Percentiles rank a stretch among this genome's conserved stretches.
Evolutionary conservation across 768 basidiomycete genomes (phyloP).

Genomic region (Leccinum incarnatum): DNA sequence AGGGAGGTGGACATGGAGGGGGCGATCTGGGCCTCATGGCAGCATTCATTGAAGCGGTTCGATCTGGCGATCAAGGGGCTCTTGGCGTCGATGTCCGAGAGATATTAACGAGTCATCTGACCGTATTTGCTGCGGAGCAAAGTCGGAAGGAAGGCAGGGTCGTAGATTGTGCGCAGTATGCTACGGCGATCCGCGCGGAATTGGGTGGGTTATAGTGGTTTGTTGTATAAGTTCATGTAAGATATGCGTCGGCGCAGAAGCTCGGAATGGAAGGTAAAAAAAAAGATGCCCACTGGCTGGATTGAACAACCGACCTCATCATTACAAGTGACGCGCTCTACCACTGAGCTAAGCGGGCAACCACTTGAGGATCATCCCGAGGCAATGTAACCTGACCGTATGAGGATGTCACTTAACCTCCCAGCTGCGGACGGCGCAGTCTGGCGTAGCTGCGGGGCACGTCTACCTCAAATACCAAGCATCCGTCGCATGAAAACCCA

Average conservation of each 20-base stretch:
- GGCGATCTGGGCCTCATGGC: neutral
- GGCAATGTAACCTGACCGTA: neutral
- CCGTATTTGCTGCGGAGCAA: neutral
- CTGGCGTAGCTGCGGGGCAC: neutral
- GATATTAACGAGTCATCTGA: neutral
- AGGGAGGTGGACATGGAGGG: constrained; percentile 19
- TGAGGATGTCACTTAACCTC: neutral
- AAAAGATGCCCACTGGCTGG: constrained; percentile 39
- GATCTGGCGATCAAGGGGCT: neutral
- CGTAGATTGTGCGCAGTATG: constrained; percentile 68
- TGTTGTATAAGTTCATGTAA: neutral
- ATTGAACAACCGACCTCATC: constrained; percentile 48
- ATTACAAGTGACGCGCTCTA: constrained; percentile 25
- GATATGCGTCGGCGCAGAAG: neutral
- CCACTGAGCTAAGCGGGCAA: constrained; percentile 13
- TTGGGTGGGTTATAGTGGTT: constrained; percentile 41
- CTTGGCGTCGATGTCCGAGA: neutral
- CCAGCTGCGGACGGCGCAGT: neutral
- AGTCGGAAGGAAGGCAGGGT: constrained; percentile 65
- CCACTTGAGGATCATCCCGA: constrained; percentile 27
- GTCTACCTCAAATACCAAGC: neutral
- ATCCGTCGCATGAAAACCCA: neutral
- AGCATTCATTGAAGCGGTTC: neutral
- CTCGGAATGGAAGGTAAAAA: too few species aligned
- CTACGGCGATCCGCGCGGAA: constrained; percentile 45